These are phyloP conservation scores for Conoideocrella luteorostrata DNA, from an alignment of 2,329 filamentous ascomycete species.

Conservation along the genomic window DNA sequence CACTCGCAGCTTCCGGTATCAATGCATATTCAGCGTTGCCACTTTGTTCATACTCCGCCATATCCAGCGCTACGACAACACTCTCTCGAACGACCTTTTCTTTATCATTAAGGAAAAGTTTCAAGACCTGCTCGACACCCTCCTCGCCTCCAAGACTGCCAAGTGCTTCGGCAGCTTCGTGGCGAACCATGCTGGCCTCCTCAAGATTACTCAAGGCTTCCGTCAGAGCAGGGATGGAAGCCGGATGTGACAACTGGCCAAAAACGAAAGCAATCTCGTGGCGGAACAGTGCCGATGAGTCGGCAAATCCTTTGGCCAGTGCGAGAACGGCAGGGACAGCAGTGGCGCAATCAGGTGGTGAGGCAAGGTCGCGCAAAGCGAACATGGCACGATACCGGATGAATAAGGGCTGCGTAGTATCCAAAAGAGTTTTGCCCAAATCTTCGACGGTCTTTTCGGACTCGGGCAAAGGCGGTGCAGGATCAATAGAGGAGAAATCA, in stretches of 20 bases:
- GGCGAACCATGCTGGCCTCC: constrained; percentile 93
- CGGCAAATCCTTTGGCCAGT: constrained; percentile 76
- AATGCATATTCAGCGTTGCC: constrained; percentile 87
- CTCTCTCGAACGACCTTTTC: constrained; percentile 94
- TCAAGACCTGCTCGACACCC: constrained; percentile 81
- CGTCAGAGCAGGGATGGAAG: constrained; percentile 87
- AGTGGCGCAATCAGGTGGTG: constrained; percentile 83
- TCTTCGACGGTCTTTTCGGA: constrained; percentile 63
- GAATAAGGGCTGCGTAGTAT: constrained; percentile 76
- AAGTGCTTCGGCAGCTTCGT: constrained; percentile 93
- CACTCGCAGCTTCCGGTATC: constrained; percentile 58
- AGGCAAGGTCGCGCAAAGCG: constrained; percentile 87
- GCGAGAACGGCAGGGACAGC: constrained; percentile 82
- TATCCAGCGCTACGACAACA: constrained; percentile 90
- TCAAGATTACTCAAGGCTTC: constrained; percentile 68
- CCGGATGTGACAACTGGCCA: constrained; percentile 89
- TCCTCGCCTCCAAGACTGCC: constrained; percentile 90
- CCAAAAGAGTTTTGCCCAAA: constrained; percentile 70
- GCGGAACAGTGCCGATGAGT: constrained; percentile 86
- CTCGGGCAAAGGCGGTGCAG: constrained; percentile 79
- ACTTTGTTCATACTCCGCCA: constrained; percentile 93
- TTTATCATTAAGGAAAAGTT: constrained; percentile 77
- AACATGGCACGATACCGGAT: constrained; percentile 97
- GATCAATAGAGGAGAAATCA: constrained; percentile 93
- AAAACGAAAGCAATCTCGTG: constrained; percentile 99